Evolutionary conservation across 495 filamentous ascomycete species (phyloP).

Genomic region (Xylaria palmicola): DNA sequence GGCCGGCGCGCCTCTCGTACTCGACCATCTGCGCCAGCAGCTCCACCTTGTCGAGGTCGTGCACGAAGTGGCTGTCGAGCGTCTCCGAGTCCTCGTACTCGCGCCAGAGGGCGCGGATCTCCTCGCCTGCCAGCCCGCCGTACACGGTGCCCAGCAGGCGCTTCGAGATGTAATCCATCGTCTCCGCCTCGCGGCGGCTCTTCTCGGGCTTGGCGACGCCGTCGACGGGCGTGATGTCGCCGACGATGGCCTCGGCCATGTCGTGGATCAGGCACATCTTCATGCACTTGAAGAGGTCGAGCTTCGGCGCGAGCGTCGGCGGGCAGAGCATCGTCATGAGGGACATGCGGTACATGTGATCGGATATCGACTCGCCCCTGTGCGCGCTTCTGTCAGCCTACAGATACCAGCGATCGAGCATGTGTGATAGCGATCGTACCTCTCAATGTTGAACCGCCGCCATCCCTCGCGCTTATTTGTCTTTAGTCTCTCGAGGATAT

Average conservation of each 20-base stretch:
- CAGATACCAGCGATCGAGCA: background rate
- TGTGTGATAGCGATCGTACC: conserved; percentile 33
- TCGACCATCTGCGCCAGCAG: conserved; percentile 92
- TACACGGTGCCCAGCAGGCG: conserved; percentile 71
- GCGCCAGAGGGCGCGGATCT: conserved; percentile 77
- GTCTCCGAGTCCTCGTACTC: conserved; percentile 91
- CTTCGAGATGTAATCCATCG: conserved; percentile 84
- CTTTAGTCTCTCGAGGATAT: conserved; percentile 89
- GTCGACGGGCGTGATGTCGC: conserved; percentile 93
- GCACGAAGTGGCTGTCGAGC: conserved; percentile 81
- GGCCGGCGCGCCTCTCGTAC: conserved; percentile 75
- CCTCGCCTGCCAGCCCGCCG: conserved; percentile 61
- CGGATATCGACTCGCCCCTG: conserved; percentile 79
- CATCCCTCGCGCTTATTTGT: conserved; percentile 95
- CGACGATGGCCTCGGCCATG: conserved; percentile 93
- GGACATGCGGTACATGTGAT: conserved; percentile 99
- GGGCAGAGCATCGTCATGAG: conserved; percentile 95
- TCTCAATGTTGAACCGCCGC: conserved; percentile 77
- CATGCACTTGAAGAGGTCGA: conserved; percentile 82
- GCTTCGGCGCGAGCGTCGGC: conserved; percentile 58
- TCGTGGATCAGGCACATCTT: conserved; percentile 95
- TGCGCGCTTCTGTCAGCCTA: conserved; percentile 1
- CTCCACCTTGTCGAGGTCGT: conserved; percentile 97
- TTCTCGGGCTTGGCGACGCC: conserved; percentile 72
- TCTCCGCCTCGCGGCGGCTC: conserved; percentile 75